Evolutionary conservation across 441 rosid species (phyloP), one percentile per base, ranked within the genome.

Genomic region (Adansonia grandidieri): DNA sequence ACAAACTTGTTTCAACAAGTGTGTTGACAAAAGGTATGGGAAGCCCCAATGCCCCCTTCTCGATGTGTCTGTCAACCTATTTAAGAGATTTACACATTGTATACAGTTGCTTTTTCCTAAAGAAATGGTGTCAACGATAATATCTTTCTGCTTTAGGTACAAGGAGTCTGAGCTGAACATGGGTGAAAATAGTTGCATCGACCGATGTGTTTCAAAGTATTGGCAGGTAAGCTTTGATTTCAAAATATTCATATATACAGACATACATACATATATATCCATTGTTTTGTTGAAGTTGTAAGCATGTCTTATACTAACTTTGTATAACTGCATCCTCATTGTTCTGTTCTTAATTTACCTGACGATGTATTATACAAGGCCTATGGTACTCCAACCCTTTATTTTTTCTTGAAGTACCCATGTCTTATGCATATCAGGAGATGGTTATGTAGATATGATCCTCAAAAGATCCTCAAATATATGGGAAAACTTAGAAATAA

Each of bases 171-270:
- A 97, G 87, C 87, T 97, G 71, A 97, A 93, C 86, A 94, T 93
- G 98, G 99, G 99, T 63, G 98, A 97, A 87, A 97, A 93, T 79
- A 97, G 94, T 77, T 97, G 99, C 93, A 93, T 97, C 48, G 98
- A 97, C 79, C 97, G 99, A 69, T 97, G 98, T 82, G 98, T 91
- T 83, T 89, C 98, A 47, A 95, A 94, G 74, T 97, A 97, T 84
- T 92, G 96, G 96, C 95, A 89, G 95, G 99, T 96, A 47, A 1
- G 68, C 69, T 40, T 60, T 10, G 63, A n/a, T 14, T 61, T 45
- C 58, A 40, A 40, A 61, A 2, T 22, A 20, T 56, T 92, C 95
- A 88, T 93, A 98, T 96, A 61, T 1, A 48, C 32, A 14, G 32
- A 28, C 32, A 2, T 28, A 28, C 32, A 28, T 28, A 2, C 32